Conservation (phyloP, 2,329 filamentous ascomycete species). For the Colletotrichum tropicale region DNA sequence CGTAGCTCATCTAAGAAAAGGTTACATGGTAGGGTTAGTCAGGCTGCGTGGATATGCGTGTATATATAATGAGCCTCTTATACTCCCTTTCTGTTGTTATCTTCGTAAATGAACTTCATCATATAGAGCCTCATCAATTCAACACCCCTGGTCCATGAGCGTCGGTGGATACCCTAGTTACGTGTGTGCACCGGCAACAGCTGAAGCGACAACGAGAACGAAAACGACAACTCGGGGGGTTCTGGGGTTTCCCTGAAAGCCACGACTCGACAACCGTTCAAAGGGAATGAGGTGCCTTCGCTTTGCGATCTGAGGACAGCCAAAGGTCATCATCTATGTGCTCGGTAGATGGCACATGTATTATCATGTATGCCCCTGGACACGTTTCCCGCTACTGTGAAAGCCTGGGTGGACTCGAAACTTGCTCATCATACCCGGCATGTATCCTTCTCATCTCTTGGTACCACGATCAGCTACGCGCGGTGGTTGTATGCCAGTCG, state of each 20-base stretch:
- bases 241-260: neutral
- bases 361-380: neutral
- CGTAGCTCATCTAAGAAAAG: neutral
- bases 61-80: neutral
- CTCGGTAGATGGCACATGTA: neutral
- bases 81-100: neutral
- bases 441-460: too few relatives aligned
- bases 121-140: neutral
- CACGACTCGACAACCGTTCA: neutral
- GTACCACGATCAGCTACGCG: too few relatives aligned
- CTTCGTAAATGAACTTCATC: neutral
- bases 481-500: neutral
- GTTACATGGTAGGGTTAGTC: neutral
- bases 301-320: neutral
- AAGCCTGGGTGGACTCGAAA: too few relatives aligned
- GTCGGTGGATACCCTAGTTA: too few relatives aligned
- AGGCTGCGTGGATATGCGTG: neutral
- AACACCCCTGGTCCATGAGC: neutral
- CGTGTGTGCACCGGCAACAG: neutral
- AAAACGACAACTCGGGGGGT: neutral
- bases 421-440: too few relatives aligned
- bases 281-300: neutral
- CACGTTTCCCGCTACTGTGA: too few relatives aligned
- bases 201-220: neutral
- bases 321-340: neutral